Percentiles rank a stretch among this genome's conserved stretches.
Evolutionary conservation across 805 yeast species (phyloP).

Genomic region (Sungouiella blattae): DNA sequence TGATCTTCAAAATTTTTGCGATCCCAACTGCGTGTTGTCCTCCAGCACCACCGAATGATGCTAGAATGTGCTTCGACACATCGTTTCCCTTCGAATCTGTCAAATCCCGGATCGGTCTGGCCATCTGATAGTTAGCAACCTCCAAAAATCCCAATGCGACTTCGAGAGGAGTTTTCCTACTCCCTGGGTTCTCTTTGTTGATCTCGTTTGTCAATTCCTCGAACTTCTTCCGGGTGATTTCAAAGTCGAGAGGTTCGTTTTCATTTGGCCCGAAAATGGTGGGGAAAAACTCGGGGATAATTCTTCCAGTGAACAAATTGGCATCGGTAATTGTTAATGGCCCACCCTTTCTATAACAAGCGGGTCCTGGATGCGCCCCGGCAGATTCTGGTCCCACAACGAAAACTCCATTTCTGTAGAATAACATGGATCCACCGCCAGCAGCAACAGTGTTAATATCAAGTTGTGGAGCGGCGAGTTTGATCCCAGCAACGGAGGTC

Average conservation of each 20-base stretch:
- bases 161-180: background rate
- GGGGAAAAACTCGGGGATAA: slow-evolving; percentile 74
- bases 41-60: slow-evolving; percentile 3
- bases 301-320: slow-evolving; percentile 66
- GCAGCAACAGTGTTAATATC: slow-evolving; percentile 83
- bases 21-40: slow-evolving; percentile 1
- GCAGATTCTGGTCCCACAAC: slow-evolving; percentile 88
- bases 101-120: slow-evolving; percentile 1
- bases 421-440: slow-evolving; percentile 73
- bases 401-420: slow-evolving; percentile 43
- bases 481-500: slow-evolving; percentile 78
- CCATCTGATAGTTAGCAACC: slow-evolving; percentile 2
- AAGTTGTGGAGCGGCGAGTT: slow-evolving; percentile 79
- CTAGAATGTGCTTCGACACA: background rate
- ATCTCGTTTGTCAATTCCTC: slow-evolving; percentile 2
- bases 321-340: slow-evolving; percentile 87
- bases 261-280: slow-evolving; percentile 81
- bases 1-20: slow-evolving; percentile 2
- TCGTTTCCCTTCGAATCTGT: slow-evolving; percentile 1
- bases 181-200: background rate
- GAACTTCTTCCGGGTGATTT: slow-evolving; percentile 1
- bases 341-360: slow-evolving; percentile 81
- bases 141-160: slow-evolving; percentile 3
- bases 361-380: slow-evolving; percentile 86
- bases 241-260: slow-evolving; percentile 60